A percentile compares a stretch with the other conserved stretches of the same genome.
phyloP scores from a whole-genome alignment of 1,284 basidiomycete species.

The Ganoderma sp. region DNA sequence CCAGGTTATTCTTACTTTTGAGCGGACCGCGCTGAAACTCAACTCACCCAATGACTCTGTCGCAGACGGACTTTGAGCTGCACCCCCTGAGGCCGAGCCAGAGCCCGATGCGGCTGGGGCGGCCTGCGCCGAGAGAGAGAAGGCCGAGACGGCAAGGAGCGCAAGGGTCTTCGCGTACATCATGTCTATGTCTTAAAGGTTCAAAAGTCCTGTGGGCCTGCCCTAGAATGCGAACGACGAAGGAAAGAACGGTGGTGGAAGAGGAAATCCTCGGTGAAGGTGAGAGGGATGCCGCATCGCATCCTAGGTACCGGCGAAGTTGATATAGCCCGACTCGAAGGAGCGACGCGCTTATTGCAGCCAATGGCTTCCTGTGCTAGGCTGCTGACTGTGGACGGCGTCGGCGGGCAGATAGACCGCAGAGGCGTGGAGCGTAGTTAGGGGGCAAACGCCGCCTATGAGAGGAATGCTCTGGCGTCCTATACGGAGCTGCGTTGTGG shows the following conservation, averaged over 20 bases:
- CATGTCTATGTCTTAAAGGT: background rate
- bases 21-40: background rate
- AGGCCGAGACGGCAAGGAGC: slow-evolving; percentile 8
- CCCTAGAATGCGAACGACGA: slow-evolving; percentile 6
- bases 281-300: background rate
- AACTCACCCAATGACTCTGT: background rate
- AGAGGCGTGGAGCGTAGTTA: slow-evolving; percentile 8
- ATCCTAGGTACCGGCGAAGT: background rate
- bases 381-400: background rate
- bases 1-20: too few relatives aligned
- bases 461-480: background rate
- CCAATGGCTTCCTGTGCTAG: background rate
- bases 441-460: background rate
- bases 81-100: background rate
- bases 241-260: background rate
- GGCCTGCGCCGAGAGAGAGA: slow-evolving; percentile 11
- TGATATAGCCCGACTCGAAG: slow-evolving; percentile 6
- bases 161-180: slow-evolving; percentile 13
- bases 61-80: background rate
- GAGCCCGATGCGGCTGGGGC: slow-evolving; percentile 1
- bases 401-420: slow-evolving; percentile 8
- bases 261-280: background rate
- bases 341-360: background rate
- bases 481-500: background rate
- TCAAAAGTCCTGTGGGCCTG: slow-evolving; percentile 12